A percentile compares a stretch with the other conserved stretches of the same genome.
phyloP scores from a whole-genome alignment of 1,139 yeast species.

The Taphrina populina region DNA sequence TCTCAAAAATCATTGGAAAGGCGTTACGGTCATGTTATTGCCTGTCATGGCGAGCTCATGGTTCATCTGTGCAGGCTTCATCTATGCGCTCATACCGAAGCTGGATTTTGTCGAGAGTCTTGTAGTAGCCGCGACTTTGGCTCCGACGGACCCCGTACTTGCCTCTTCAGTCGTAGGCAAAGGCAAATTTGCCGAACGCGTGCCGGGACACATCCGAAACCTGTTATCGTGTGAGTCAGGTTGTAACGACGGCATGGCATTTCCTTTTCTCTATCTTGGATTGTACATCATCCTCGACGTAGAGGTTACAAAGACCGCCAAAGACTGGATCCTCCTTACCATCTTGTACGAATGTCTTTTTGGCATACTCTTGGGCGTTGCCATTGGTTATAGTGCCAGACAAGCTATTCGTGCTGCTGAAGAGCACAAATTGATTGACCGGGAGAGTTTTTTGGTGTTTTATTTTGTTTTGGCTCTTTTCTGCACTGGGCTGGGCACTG shows the following conservation, averaged over 20 bases:
- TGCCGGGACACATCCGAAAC: slow-evolving; percentile 93
- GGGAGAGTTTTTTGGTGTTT: slow-evolving; percentile 90
- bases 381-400: slow-evolving; percentile 74
- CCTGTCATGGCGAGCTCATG: slow-evolving; percentile 97
- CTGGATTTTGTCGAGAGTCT: slow-evolving; percentile 73
- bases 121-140: slow-evolving; percentile 84
- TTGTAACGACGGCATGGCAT: slow-evolving; percentile 98
- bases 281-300: slow-evolving; percentile 48
- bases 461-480: slow-evolving; percentile 80
- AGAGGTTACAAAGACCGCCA: slow-evolving; percentile 32
- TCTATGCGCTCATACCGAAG: slow-evolving; percentile 84
- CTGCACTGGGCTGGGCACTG: slow-evolving; percentile 91
- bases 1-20: slow-evolving; percentile 85
- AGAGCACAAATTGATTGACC: slow-evolving; percentile 68
- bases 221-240: slow-evolving; percentile 91
- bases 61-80: slow-evolving; percentile 80
- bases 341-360: slow-evolving; percentile 83
- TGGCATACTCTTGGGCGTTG: slow-evolving; percentile 75
- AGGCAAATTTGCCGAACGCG: slow-evolving; percentile 94
- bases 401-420: slow-evolving; percentile 79
- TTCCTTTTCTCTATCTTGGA: slow-evolving; percentile 83
- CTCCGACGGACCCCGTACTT: slow-evolving; percentile 96
- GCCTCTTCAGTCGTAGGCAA: slow-evolving; percentile 98
- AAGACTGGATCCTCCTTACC: slow-evolving; percentile 73
- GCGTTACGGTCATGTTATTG: slow-evolving; percentile 71